A percentile compares a stretch with the other conserved stretches of the same genome.
Conservation (phyloP, 2,329 filamentous ascomycete species). For the Botrytis pseudocinerea region DNA sequence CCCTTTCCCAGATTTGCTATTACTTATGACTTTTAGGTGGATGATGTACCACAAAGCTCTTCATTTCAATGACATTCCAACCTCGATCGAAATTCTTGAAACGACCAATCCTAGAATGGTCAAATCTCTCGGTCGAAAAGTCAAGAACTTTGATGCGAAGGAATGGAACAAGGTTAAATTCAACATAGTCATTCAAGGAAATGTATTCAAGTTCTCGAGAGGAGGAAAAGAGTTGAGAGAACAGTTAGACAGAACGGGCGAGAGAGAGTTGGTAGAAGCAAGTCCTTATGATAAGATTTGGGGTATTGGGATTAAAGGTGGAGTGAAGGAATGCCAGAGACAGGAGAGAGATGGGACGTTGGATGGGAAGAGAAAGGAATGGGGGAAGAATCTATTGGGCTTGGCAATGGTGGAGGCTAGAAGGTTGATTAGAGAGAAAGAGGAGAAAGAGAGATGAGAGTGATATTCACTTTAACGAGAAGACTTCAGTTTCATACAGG, state of each 20-base stretch:
- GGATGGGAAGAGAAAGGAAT: not conserved
- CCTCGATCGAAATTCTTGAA: not conserved
- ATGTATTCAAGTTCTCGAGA: conserved; percentile 3
- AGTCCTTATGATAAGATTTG: conserved; percentile 13
- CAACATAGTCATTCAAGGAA: not conserved
- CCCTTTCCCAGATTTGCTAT: too few relatives aligned
- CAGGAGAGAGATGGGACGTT: not conserved
- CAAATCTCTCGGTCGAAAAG: not conserved
- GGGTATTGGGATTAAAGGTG: not conserved
- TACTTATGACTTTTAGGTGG: not conserved
- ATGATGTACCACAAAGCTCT: conserved; percentile 19
- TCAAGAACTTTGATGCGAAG: not conserved
- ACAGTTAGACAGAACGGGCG: not conserved
- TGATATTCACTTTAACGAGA: not conserved
- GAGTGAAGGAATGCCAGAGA: conserved; percentile 1
- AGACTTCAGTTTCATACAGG: not conserved
- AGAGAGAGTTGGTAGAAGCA: conserved; percentile 13
- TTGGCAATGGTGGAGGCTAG: conserved; percentile 9
- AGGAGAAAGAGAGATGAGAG: not conserved
- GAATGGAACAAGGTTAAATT: conserved; percentile 6
- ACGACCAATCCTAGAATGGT: not conserved
- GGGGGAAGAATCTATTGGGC: conserved; percentile 5
- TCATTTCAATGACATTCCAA: not conserved
- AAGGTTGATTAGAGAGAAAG: not conserved
- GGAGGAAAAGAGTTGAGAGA: conserved; percentile 4